A percentile compares a stretch with the other conserved stretches of the same genome.
Conservation (phyloP, 805 yeast genomes). For the Sugiyamaella smithiae region DNA sequence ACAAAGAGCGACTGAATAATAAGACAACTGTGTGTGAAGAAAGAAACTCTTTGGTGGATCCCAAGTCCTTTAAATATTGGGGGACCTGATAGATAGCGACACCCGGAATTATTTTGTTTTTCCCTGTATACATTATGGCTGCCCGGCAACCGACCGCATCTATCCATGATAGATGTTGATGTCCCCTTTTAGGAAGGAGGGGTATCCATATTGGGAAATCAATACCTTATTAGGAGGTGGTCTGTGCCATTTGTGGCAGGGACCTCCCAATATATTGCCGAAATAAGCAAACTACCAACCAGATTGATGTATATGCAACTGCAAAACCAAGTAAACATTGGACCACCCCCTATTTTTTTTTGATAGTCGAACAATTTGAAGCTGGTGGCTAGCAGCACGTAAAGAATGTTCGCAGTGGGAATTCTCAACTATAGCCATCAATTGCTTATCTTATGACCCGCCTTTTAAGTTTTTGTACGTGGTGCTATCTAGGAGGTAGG, state of each 20-base stretch:
- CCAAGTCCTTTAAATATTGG: background rate
- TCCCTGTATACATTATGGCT: background rate
- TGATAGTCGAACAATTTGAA: background rate
- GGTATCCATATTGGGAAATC: too few species aligned
- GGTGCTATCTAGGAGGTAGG: too few species aligned
- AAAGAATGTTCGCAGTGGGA: too few species aligned
- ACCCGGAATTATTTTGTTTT: background rate
- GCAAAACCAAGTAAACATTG: background rate
- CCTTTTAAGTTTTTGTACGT: too few species aligned
- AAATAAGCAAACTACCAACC: too few species aligned
- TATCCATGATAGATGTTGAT: background rate
- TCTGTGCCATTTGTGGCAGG: too few species aligned
- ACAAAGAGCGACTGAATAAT: conserved; percentile 10
- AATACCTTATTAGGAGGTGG: too few species aligned
- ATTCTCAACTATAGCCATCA: too few species aligned
- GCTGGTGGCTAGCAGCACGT: too few species aligned
- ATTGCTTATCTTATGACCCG: too few species aligned
- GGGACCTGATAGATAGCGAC: background rate
- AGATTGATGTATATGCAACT: too few species aligned
- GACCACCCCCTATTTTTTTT: background rate
- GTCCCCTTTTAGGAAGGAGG: background rate
- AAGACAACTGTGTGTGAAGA: conserved; percentile 5
- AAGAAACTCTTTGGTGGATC: background rate
- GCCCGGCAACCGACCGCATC: background rate
- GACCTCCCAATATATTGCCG: too few species aligned